Evolutionary conservation across 169 alveolate species (phyloP).

Genomic region (Cryptosporidium bovis): DNA sequence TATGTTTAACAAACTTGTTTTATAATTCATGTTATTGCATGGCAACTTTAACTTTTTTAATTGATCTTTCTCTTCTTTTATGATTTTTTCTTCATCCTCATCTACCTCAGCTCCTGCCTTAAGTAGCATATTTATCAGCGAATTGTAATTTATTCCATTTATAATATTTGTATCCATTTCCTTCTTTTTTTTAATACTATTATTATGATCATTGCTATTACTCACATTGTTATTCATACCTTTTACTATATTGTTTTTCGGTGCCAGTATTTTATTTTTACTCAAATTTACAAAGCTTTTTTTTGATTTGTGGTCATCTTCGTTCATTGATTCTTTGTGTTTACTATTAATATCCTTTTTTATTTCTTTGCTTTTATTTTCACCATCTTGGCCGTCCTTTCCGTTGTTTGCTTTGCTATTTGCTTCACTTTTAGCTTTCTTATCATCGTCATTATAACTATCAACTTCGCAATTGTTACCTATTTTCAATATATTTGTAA

Average conservation of each 20-base stretch:
- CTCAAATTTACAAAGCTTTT: neutral
- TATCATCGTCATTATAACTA: neutral
- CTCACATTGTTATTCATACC: neutral
- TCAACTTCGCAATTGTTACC: neutral
- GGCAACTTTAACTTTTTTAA: neutral
- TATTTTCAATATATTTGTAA: neutral
- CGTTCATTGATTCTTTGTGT: neutral
- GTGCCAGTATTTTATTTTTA: neutral
- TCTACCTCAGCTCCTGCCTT: slow-evolving; percentile 50
- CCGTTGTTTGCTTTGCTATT: neutral
- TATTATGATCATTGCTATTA: neutral
- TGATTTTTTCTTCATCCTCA: slow-evolving; percentile 30
- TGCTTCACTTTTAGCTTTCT: neutral
- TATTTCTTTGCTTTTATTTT: neutral
- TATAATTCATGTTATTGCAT: too few relatives aligned
- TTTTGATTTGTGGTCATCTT: slow-evolving; percentile 1
- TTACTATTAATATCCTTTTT: slow-evolving; percentile 1
- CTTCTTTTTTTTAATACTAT: neutral
- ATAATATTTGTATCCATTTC: neutral
- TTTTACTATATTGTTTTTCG: neutral
- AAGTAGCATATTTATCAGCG: slow-evolving; percentile 24
- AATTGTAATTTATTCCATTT: neutral
- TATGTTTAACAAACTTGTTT: slow-evolving; percentile 13
- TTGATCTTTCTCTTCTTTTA: slow-evolving; percentile 18
- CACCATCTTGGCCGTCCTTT: neutral